phyloP scores from a whole-genome alignment of 192 early-diverging fungal genomes.

The Cladochytrium replicatum region DNA sequence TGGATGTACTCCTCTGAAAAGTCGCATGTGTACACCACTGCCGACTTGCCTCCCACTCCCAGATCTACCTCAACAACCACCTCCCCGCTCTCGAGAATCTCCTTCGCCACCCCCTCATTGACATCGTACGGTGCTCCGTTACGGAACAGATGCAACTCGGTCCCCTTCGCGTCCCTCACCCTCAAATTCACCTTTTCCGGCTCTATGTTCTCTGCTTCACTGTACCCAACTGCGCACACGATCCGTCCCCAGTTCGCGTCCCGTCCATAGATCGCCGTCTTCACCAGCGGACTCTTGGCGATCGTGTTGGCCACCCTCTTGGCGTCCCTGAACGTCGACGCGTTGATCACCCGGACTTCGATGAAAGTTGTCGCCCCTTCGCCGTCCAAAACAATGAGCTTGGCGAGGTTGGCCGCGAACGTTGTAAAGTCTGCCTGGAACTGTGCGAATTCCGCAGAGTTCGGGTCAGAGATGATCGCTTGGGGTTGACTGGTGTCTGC shows the following conservation, averaged over 20 bases:
- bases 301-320: slow-evolving; percentile 78
- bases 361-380: slow-evolving; percentile 98
- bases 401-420: slow-evolving; percentile 81
- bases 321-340: slow-evolving; percentile 59
- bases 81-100: slow-evolving; percentile 82
- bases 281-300: slow-evolving; percentile 86
- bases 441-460: slow-evolving; percentile 42
- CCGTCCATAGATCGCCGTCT: slow-evolving; percentile 91
- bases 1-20: slow-evolving; percentile 86
- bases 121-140: slow-evolving; percentile 71
- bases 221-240: slow-evolving; percentile 83
- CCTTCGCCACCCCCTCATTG: slow-evolving; percentile 69
- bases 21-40: slow-evolving; percentile 92
- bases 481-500: slow-evolving; percentile 17
- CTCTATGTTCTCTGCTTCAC: slow-evolving; percentile 57
- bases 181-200: slow-evolving; percentile 66
- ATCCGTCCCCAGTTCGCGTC: slow-evolving; percentile 99
- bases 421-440: slow-evolving; percentile 66
- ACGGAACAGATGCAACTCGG: slow-evolving; percentile 60
- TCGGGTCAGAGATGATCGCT: slow-evolving; percentile 22
- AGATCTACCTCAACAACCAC: slow-evolving; percentile 70
- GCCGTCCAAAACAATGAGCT: slow-evolving; percentile 87
- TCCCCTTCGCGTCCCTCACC: slow-evolving; percentile 57
- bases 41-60: slow-evolving; percentile 60
- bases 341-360: slow-evolving; percentile 77